Percentiles rank a stretch among this genome's conserved stretches.
These are phyloP conservation scores for Paraphoma sp. DNA, from an alignment of 2,329 filamentous ascomycete species.

Conservation along the genomic window DNA sequence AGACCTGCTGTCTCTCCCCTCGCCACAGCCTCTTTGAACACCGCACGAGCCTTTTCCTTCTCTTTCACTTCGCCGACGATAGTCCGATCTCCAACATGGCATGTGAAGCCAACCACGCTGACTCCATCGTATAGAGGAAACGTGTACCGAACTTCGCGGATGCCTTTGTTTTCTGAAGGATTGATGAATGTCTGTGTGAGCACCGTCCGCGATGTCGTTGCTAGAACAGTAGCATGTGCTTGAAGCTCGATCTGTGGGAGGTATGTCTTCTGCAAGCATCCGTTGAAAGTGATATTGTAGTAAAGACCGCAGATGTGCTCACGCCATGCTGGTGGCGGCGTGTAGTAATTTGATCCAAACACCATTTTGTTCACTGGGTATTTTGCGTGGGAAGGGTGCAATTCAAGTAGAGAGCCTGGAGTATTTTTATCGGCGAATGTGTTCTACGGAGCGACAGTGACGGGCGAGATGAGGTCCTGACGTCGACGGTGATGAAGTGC, in stretches of 20 bases:
- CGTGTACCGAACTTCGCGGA: constrained; percentile 66
- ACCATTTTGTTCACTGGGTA: too few species aligned
- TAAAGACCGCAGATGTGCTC: constrained; percentile 38
- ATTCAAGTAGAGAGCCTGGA: too few species aligned
- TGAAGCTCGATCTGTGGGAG: constrained; percentile 66
- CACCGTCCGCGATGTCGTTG: constrained; percentile 59
- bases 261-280: constrained; percentile 34
- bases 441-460: too few species aligned
- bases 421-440: too few species aligned
- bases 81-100: constrained; percentile 65
- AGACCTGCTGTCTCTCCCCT: constrained; percentile 69
- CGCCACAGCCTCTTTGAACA: constrained; percentile 65
- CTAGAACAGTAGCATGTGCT: constrained; percentile 67
- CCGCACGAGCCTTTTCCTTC: constrained; percentile 65
- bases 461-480: too few species aligned
- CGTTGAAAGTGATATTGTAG: constrained; percentile 22
- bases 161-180: constrained; percentile 51
- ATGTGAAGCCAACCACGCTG: constrained; percentile 71
- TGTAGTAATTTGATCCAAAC: neutral
- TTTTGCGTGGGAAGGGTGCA: too few species aligned
- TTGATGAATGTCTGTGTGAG: constrained; percentile 69
- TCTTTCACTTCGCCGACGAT: constrained; percentile 73
- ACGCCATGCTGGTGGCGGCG: neutral
- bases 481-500: too few species aligned
- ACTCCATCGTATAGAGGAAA: constrained; percentile 78